phyloP scores from a whole-genome alignment of 495 filamentous ascomycete species.

The Penicillium cinerascens region DNA sequence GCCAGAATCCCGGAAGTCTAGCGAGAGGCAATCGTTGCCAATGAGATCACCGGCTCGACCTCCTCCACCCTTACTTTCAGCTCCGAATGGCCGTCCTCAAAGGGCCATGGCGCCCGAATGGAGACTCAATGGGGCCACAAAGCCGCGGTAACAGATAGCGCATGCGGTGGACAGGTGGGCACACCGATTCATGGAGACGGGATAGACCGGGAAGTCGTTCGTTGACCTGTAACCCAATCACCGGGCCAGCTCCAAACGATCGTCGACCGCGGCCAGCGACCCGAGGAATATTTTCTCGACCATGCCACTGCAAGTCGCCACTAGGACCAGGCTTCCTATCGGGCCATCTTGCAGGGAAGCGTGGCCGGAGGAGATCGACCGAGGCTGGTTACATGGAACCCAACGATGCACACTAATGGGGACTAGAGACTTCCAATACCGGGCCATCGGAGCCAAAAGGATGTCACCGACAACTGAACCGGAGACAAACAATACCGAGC shows the following conservation, averaged over 20 bases:
- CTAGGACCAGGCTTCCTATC: background rate
- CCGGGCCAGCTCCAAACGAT: slow-evolving; percentile 1
- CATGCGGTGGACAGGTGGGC: background rate
- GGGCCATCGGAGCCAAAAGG: background rate
- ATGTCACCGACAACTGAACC: background rate
- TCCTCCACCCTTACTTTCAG: slow-evolving; percentile 10
- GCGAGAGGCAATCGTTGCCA: slow-evolving; percentile 1
- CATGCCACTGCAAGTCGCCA: slow-evolving; percentile 7
- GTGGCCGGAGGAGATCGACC: background rate
- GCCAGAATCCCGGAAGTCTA: slow-evolving; percentile 6
- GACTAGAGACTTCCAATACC: background rate
- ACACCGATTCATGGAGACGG: slow-evolving; percentile 1
- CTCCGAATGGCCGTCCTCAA: slow-evolving; percentile 4
- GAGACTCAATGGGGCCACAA: slow-evolving; percentile 1
- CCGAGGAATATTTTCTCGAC: background rate
- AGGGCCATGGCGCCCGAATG: slow-evolving; percentile 2
- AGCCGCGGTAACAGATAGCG: slow-evolving; percentile 6
- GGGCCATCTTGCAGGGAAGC: slow-evolving; percentile 3
- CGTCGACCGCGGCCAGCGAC: background rate
- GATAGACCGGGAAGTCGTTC: slow-evolving; percentile 11
- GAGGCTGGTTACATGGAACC: background rate
- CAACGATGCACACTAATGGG: slow-evolving; percentile 1
- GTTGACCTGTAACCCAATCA: slow-evolving; percentile 17
- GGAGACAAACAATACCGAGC: background rate
- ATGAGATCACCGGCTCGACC: slow-evolving; percentile 2